phyloP scores from a whole-genome alignment of 2,329 filamentous ascomycete genomes.

The Colletotrichum eleusines region DNA sequence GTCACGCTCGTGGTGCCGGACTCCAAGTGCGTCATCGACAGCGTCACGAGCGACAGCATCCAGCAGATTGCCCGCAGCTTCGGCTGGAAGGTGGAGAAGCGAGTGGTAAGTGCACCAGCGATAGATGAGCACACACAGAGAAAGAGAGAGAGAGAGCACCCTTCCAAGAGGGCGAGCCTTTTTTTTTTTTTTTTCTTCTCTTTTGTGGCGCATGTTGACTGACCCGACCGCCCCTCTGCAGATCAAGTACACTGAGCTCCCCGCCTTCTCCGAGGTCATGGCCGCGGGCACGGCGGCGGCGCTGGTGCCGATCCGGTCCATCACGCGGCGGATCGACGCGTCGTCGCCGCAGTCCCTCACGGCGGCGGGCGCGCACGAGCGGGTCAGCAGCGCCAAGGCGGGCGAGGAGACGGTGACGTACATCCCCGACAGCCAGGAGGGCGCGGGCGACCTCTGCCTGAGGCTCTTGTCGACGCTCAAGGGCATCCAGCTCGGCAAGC shows the following conservation, averaged over 20 bases:
- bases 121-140: background rate
- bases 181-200: too few species aligned
- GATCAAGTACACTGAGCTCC: constrained; percentile 73
- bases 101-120: constrained; percentile 64
- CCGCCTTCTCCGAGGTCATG: constrained; percentile 77
- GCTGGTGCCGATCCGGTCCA: constrained; percentile 90
- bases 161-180: too few species aligned
- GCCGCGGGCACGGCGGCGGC: constrained; percentile 93
- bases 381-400: constrained; percentile 53
- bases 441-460: constrained; percentile 79
- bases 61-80: constrained; percentile 80
- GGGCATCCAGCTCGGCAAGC: constrained; percentile 86
- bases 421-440: constrained; percentile 67
- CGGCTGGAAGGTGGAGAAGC: constrained; percentile 86
- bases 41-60: constrained; percentile 84
- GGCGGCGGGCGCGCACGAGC: constrained; percentile 50
- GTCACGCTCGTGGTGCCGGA: constrained; percentile 88
- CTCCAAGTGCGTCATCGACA: constrained; percentile 88
- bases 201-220: background rate
- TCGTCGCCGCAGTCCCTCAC: constrained; percentile 56
- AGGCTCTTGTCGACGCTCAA: constrained; percentile 82
- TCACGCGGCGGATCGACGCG: constrained; percentile 72
- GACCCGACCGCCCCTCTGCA: constrained; percentile 47
- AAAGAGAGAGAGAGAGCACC: background rate
- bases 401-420: constrained; percentile 66